Base-by-base conservation (phyloP, 306 rosid species). In the Pyrus betulifolia region DNA sequence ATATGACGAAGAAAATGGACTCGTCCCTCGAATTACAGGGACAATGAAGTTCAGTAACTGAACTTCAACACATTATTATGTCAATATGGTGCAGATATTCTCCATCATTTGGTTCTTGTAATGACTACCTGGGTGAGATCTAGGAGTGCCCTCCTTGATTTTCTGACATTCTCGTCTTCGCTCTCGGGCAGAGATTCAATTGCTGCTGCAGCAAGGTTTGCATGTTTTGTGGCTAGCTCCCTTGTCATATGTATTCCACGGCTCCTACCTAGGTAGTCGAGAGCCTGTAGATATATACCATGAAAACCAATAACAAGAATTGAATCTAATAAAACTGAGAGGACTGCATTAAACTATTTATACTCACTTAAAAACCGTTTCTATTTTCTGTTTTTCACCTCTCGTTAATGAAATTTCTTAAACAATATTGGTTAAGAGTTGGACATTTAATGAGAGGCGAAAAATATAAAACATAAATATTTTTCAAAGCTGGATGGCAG, bases 261-360 rank as follows among this genome's bases (percentile, higher is more conserved):
- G 64, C 99, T 95, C 87, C 86, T 89, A 21, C 87, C 96, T 22
- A 95, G 92, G 81, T 89, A 95, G n/a, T 95, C 97, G 69, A 95
- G 76, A 72, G 93, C 99, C 99, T 95, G 67, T 38, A 78, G 68
- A 74, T 46, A 33, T 21, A 62, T 17, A 23, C 25, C 17, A 49
- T 70, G 73, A 76, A 69, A 63, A 15, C 65, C 52, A 28, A 63
- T 11, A 63, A 30, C 10, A 63, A 3, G 42, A 17, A 63, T 4
- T 63, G 23, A 31, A 63, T 31, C 3, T 30, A 31, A 63, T 8
- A 63, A 63, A 61, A 63, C 35, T 17, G 25, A 63, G 23, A 21
- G 4, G 14, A 3, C 33, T 10, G 44, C 11, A 15, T 63, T 13
- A 3, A 30, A 30, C 35, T 15, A 30, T 51, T 51, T 17, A 51